phyloP scores from a whole-genome alignment of 768 basidiomycete genomes.

The Leccinum uliginosum region DNA sequence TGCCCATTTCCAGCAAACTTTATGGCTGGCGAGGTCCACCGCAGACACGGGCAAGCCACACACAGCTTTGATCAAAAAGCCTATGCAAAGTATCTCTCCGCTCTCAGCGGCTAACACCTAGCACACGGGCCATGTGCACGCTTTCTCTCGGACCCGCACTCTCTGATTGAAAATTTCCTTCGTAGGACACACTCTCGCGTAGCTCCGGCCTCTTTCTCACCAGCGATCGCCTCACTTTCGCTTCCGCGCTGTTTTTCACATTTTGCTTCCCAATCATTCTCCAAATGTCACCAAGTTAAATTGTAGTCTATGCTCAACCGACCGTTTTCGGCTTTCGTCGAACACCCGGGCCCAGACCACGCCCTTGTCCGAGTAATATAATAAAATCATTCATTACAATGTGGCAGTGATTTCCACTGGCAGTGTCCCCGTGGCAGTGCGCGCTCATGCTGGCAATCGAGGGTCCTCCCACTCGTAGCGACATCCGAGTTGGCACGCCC shows the following conservation, averaged over 20 bases:
- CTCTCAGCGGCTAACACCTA: not conserved
- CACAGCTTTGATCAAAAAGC: conserved; percentile 18
- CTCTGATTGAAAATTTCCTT: conserved; percentile 13
- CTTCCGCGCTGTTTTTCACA: conserved; percentile 7
- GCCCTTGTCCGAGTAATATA: not conserved
- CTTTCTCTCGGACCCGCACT: conserved; percentile 25
- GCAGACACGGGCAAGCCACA: not conserved
- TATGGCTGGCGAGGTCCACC: not conserved
- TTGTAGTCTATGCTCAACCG: not conserved
- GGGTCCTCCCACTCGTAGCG: not conserved
- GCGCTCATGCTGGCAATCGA: not conserved
- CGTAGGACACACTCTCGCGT: not conserved
- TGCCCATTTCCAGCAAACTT: conserved; percentile 8
- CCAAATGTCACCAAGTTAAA: conserved; percentile 10
- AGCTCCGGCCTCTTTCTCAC: not conserved
- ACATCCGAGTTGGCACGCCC: not conserved
- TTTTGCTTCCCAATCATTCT: conserved; percentile 9
- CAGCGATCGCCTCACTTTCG: conserved; percentile 14
- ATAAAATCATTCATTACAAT: not conserved
- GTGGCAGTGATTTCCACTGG: conserved; percentile 8
- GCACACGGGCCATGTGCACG: not conserved
- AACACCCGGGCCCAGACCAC: not conserved
- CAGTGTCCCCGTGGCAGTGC: conserved; percentile 10
- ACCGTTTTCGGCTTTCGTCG: not conserved
- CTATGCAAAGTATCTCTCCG: conserved; percentile 8